Evolutionary conservation across 805 yeast species (phyloP).

Genomic region (Candida pseudofarinosa): DNA sequence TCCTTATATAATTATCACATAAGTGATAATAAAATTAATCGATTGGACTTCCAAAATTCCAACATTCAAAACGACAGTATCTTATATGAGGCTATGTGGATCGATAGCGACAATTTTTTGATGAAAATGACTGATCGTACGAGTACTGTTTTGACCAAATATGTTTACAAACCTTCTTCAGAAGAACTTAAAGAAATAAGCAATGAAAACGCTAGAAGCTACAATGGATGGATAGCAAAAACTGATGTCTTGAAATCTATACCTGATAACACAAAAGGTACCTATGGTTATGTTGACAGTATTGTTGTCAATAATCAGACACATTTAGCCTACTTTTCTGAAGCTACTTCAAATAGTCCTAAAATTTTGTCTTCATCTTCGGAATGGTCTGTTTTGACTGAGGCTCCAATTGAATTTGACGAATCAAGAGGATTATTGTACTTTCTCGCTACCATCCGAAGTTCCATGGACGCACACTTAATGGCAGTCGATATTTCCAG

Average conservation of each 20-base stretch:
- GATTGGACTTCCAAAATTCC: conserved; percentile 5
- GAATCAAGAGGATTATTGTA: conserved; percentile 41
- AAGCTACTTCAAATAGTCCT: conserved; percentile 39
- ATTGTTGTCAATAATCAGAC: conserved; percentile 49
- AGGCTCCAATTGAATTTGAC: conserved; percentile 58
- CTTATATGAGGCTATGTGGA: conserved; percentile 62
- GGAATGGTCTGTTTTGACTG: conserved; percentile 73
- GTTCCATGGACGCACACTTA: conserved; percentile 79
- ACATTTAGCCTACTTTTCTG: conserved; percentile 77
- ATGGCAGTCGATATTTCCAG: conserved; percentile 54
- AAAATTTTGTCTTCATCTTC: conserved; percentile 55
- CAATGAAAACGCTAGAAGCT: conserved; percentile 28
- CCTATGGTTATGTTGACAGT: conserved; percentile 70
- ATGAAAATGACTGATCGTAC: conserved; percentile 62
- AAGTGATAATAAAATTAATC: conserved; percentile 11
- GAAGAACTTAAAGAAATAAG: conserved; percentile 31
- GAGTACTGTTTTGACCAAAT: conserved; percentile 51
- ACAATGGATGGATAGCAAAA: conserved; percentile 62
- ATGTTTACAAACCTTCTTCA: conserved; percentile 26
- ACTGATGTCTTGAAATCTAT: conserved; percentile 12
- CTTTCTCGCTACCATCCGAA: conserved; percentile 66
- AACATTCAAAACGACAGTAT: conserved; percentile 43
- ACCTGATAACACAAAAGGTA: conserved; percentile 16
- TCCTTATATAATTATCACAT: conserved; percentile 40
- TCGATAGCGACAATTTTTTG: conserved; percentile 45